phyloP scores from a whole-genome alignment of 2,329 filamentous ascomycete genomes.

The Aspergillus ochraceus region DNA sequence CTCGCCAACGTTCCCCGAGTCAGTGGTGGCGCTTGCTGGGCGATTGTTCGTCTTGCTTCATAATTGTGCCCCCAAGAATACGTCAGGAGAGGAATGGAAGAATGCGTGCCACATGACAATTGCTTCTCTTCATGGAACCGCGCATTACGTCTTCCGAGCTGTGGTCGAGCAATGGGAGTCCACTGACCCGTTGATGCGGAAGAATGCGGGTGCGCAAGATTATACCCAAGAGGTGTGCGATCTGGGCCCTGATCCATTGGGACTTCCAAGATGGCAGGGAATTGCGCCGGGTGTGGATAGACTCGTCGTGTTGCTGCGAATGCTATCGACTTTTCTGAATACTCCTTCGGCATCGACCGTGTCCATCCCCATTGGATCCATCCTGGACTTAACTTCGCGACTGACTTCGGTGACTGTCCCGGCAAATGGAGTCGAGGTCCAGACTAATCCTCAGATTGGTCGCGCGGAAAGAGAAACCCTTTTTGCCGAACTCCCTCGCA shows the following conservation, averaged over 20 bases:
- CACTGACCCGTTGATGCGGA: constrained; percentile 46
- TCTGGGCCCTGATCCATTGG: constrained; percentile 43
- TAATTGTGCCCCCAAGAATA: constrained; percentile 78
- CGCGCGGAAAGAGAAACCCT: constrained; percentile 81
- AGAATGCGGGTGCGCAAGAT: constrained; percentile 34
- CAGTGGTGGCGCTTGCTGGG: constrained; percentile 60
- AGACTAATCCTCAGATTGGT: constrained; percentile 70
- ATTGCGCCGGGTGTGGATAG: constrained; percentile 72
- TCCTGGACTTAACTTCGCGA: constrained; percentile 69
- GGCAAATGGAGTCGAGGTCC: constrained; percentile 49
- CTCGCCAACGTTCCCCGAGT: constrained; percentile 54
- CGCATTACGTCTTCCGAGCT: constrained; percentile 75
- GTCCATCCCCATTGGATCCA: constrained; percentile 63
- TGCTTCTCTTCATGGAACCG: constrained; percentile 66
- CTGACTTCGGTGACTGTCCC: constrained; percentile 65
- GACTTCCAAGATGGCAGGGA: constrained; percentile 70
- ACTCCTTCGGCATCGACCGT: constrained; percentile 66
- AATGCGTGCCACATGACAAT: constrained; percentile 64
- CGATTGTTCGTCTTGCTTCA: constrained; percentile 70
- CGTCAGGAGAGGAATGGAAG: constrained; percentile 74
- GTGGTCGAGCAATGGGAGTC: constrained; percentile 82
- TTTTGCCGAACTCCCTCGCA: constrained; percentile 68
- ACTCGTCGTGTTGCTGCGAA: constrained; percentile 63
- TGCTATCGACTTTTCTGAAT: constrained; percentile 64
- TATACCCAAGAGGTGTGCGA: constrained; percentile 39